Conservation (phyloP, 352 stramenopile genomes). For the Plasmopara halstedii region DNA sequence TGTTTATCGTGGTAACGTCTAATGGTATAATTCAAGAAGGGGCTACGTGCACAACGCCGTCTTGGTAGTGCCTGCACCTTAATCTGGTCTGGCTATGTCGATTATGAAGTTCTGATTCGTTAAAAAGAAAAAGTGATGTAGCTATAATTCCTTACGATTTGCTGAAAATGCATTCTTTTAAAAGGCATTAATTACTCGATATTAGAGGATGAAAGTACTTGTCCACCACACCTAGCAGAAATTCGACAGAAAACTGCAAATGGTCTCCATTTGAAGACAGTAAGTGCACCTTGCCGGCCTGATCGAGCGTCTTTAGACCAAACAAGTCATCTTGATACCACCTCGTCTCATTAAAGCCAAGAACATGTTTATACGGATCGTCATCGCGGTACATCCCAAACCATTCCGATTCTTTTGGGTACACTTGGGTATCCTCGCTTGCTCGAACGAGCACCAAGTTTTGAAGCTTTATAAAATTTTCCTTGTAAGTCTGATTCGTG, state of each 20-base stretch:
- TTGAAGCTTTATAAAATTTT: slow-evolving; percentile 81
- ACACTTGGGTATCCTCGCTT: slow-evolving; percentile 87
- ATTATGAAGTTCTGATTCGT: slow-evolving; percentile 7
- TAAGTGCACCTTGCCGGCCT: slow-evolving; percentile 86
- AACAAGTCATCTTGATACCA: slow-evolving; percentile 92
- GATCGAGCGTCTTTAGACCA: slow-evolving; percentile 81
- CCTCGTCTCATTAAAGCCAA: slow-evolving; percentile 88
- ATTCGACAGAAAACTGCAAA: slow-evolving; percentile 79
- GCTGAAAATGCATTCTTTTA: too few species aligned
- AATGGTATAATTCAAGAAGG: not conserved
- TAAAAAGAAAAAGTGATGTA: slow-evolving; percentile 6
- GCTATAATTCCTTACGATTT: too few species aligned
- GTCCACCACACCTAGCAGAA: slow-evolving; percentile 72
- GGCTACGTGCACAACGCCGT: slow-evolving; percentile 5
- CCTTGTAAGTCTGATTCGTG: slow-evolving; percentile 75
- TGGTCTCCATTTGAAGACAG: slow-evolving; percentile 87
- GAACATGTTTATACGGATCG: slow-evolving; percentile 49
- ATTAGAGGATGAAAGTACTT: slow-evolving; percentile 60
- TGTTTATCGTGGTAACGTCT: slow-evolving; percentile 11
- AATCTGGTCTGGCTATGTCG: slow-evolving; percentile 9
- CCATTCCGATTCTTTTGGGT: slow-evolving; percentile 78
- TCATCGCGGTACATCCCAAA: slow-evolving; percentile 83
- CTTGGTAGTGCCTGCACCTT: slow-evolving; percentile 12
- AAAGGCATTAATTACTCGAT: slow-evolving; percentile 7
- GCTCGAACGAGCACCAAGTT: slow-evolving; percentile 89